Base-by-base conservation (phyloP, 495 filamentous ascomycete species). In the Opeltia flavorubescens region DNA sequence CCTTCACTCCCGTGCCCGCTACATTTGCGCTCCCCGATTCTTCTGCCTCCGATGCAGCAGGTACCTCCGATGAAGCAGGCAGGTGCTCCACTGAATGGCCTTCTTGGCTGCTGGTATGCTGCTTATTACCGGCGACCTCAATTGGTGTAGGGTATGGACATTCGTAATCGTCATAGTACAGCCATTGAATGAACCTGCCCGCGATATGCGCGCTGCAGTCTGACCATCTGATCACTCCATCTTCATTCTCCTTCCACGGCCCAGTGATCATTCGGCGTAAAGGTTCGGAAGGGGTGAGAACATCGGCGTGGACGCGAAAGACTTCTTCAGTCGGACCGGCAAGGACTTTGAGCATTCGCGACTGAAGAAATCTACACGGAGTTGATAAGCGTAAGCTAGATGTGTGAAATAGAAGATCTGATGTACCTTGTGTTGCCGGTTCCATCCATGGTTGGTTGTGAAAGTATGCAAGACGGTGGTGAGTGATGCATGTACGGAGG, bases 101-200 rank as follows among this genome's bases (percentile, higher is more conserved):
- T n/a, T n/a, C n/a, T n/a, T n/a, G n/a, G n/a, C n/a, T n/a, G n/a
- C n/a, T n/a, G n/a, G n/a, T n/a, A n/a, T n/a, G n/a, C n/a, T n/a
- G n/a, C n/a, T n/a, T n/a, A n/a, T n/a, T n/a, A n/a, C n/a, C n/a
- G n/a, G n/a, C n/a, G n/a, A 15, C 33, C 13, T 13, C n/a, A n/a
- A 42, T 40, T n/a, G n/a, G 7, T 7, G n/a, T 17, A 1, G 24
- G 11, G 6, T 43, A 43, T 2, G 20, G 40, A n/a, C 25, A 28
- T 21, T 13, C 9, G 35, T 46, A 46, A 13, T 29, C 34, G 13
- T 43, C 41, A 1, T 30, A 40, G 13, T 46, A 50, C 4, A 50
- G 25, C 49, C 43, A 50, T 15, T 46, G n/a, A 1, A 50, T 3
- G 15, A 30, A 33, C 24, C 28, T 21, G 6, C 13, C 35, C 5